These are phyloP conservation scores for Trypanosoma mega DNA, from an alignment of 208 protist genomes.

Conservation along the genomic window DNA sequence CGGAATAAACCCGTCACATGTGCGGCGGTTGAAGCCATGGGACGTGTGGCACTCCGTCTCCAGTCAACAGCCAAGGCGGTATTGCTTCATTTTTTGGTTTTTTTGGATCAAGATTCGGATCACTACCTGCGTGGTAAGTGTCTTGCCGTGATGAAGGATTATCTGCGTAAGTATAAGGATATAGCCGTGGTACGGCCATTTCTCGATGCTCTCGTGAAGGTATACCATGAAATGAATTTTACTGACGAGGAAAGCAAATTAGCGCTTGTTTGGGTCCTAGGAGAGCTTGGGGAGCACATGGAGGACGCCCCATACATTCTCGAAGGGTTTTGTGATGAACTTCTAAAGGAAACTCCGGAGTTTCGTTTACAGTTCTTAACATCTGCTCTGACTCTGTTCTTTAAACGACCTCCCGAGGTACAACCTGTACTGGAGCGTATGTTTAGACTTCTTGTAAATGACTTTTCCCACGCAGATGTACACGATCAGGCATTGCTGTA, in stretches of 20 bases:
- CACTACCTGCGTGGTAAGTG: constrained; percentile 46
- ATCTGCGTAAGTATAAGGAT: constrained; percentile 71
- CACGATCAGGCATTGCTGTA: constrained; percentile 87
- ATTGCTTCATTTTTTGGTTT: constrained; percentile 46
- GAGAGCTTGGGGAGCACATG: constrained; percentile 89
- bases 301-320: constrained; percentile 91
- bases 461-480: constrained; percentile 85
- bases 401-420: constrained; percentile 91
- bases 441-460: constrained; percentile 69
- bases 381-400: constrained; percentile 86
- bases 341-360: constrained; percentile 37
- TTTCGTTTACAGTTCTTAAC: constrained; percentile 89
- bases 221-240: constrained; percentile 44
- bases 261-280: constrained; percentile 88
- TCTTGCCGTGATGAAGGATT: constrained; percentile 72
- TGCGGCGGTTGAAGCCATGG: constrained; percentile 36
- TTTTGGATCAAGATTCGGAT: constrained; percentile 57
- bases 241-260: constrained; percentile 53
- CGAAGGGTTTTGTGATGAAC: constrained; percentile 62
- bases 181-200: constrained; percentile 42
- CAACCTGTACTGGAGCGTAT: constrained; percentile 81
- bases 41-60: constrained; percentile 34
- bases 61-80: constrained; percentile 21
- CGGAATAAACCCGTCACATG: constrained; percentile 24
- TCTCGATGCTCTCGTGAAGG: constrained; percentile 40